phyloP scores from a whole-genome alignment of 352 stramenopile species.

The Blastocystis sp. region DNA sequence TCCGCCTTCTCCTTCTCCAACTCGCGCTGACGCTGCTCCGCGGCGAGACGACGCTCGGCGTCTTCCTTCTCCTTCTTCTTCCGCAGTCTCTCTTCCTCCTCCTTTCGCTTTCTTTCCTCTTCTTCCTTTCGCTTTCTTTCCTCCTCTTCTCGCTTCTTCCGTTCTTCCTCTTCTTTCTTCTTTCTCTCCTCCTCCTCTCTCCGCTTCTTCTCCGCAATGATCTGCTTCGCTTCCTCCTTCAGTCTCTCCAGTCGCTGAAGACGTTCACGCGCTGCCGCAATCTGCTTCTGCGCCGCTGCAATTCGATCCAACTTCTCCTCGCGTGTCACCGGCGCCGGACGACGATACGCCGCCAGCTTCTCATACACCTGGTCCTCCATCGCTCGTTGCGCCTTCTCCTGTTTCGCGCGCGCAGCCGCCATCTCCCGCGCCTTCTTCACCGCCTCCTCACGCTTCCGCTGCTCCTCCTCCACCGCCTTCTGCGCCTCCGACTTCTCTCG shows the following conservation, averaged over 20 bases:
- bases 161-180: neutral
- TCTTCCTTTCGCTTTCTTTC: neutral
- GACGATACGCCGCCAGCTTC: neutral
- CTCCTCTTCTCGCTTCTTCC: slow-evolving; percentile 3
- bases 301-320: neutral
- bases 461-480: neutral
- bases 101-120: neutral
- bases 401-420: neutral
- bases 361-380: neutral
- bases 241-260: neutral
- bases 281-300: neutral
- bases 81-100: neutral
- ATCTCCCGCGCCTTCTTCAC: slow-evolving; percentile 10
- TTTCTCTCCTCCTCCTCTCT: slow-evolving; percentile 23
- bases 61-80: slow-evolving; percentile 1
- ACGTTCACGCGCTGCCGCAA: neutral
- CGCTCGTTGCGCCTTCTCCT: neutral
- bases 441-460: neutral
- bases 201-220: neutral
- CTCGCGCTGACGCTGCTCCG: neutral
- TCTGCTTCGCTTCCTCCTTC: slow-evolving; percentile 6
- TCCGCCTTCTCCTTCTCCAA: slow-evolving; percentile 16
- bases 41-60: neutral
- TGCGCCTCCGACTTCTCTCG: neutral
- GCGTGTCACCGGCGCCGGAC: neutral